Conservation (phyloP, 1,139 yeast genomes). For the Scheffersomyces segobiensis region DNA sequence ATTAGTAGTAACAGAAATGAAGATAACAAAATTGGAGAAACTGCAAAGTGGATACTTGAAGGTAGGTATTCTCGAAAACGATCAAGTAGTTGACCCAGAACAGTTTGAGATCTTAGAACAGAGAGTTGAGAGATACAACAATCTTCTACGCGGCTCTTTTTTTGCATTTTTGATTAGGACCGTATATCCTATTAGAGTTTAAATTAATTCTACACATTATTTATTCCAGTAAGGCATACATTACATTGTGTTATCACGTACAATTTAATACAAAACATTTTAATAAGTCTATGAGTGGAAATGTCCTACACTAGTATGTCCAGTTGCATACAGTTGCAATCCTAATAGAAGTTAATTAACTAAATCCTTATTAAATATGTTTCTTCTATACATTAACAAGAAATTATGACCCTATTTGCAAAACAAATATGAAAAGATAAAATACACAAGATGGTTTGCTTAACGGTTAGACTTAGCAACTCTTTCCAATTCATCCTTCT, state of each 20-base stretch:
- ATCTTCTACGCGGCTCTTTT: constrained; percentile 3
- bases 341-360: neutral
- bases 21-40: constrained; percentile 4
- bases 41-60: constrained; percentile 14
- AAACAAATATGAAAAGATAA: constrained; percentile 15
- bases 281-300: neutral
- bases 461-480: constrained; percentile 99
- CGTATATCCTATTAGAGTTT: constrained; percentile 9
- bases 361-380: constrained; percentile 1
- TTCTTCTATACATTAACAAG: constrained; percentile 18
- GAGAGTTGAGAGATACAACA: constrained; percentile 9
- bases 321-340: neutral
- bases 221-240: neutral
- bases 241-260: neutral
- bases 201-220: neutral
- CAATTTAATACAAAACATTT: neutral
- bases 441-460: constrained; percentile 28
- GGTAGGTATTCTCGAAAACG: constrained; percentile 8
- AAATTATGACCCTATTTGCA: constrained; percentile 2
- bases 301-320: too few species aligned
- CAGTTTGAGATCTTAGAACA: constrained; percentile 3
- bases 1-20: constrained; percentile 7
- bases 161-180: constrained; percentile 5
- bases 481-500: constrained; percentile 99
- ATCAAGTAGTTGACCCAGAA: constrained; percentile 1